Conservation (phyloP, 2,329 filamentous ascomycete species). For the Claviceps pazoutovae region DNA sequence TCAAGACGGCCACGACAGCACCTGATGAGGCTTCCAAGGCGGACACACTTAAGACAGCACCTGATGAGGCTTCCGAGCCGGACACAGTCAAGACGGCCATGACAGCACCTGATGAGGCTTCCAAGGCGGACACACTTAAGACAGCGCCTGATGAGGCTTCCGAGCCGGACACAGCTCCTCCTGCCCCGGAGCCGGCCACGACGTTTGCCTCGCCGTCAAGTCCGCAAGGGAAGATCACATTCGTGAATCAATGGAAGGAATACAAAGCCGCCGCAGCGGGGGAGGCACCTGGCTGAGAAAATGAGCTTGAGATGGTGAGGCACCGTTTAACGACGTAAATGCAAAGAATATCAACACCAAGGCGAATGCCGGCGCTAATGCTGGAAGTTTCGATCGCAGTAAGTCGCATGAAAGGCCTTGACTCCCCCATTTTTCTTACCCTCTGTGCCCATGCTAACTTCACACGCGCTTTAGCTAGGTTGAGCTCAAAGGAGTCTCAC, state of each 20-base stretch:
- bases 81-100: too few relatives aligned
- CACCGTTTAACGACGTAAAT: too few relatives aligned
- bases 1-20: too few relatives aligned
- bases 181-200: constrained; percentile 18
- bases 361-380: too few relatives aligned
- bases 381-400: constrained; percentile 28
- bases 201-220: constrained; percentile 19
- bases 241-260: constrained; percentile 26
- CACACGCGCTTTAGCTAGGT: background rate
- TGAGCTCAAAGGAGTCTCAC: constrained; percentile 70
- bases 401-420: constrained; percentile 10
- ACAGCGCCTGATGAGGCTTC: too few relatives aligned
- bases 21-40: too few relatives aligned
- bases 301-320: background rate
- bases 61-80: too few relatives aligned
- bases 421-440: too few relatives aligned
- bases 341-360: too few relatives aligned
- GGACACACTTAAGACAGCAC: too few relatives aligned
- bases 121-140: too few relatives aligned
- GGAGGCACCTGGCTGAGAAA: background rate
- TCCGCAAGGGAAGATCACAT: constrained; percentile 16
- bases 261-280: constrained; percentile 7
- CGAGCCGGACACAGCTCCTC: background rate
- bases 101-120: too few relatives aligned
- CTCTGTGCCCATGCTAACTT: background rate